phyloP scores from a whole-genome alignment of 768 basidiomycete genomes.

The Tylopilus subfusipes region DNA sequence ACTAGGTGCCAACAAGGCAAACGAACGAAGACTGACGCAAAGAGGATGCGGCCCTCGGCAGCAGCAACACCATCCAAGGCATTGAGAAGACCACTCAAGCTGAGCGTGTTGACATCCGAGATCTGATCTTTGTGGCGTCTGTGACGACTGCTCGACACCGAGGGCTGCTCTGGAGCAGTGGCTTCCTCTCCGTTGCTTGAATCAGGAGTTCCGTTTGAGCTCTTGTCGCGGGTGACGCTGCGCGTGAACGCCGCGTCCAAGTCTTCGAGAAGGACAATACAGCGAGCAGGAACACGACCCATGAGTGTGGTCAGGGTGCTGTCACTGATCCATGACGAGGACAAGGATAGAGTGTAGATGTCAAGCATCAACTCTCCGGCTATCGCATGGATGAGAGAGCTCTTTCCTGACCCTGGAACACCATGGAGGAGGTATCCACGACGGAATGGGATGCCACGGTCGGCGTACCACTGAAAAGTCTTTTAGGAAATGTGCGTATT shows the following conservation, averaged over 20 bases:
- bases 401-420: slow-evolving; percentile 84
- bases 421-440: slow-evolving; percentile 83
- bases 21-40: slow-evolving; percentile 61
- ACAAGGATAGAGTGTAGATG: slow-evolving; percentile 87
- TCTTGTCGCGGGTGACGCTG: slow-evolving; percentile 63
- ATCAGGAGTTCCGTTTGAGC: slow-evolving; percentile 44
- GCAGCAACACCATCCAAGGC: slow-evolving; percentile 85
- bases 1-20: background rate
- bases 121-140: slow-evolving; percentile 53
- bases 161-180: slow-evolving; percentile 27
- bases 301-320: slow-evolving; percentile 81
- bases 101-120: slow-evolving; percentile 78
- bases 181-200: slow-evolving; percentile 35
- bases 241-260: slow-evolving; percentile 87
- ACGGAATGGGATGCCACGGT: slow-evolving; percentile 88
- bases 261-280: slow-evolving; percentile 87
- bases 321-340: slow-evolving; percentile 85
- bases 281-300: slow-evolving; percentile 80
- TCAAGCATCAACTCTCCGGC: slow-evolving; percentile 88
- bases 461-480: slow-evolving; percentile 74
- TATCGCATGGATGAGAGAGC: slow-evolving; percentile 80
- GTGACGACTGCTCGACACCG: slow-evolving; percentile 36
- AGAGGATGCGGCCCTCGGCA: slow-evolving; percentile 82
- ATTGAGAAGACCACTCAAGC: slow-evolving; percentile 77
- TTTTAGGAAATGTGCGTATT: background rate